Evolutionary conservation across 2,329 filamentous ascomycete species (phyloP).

Genomic region (Pseudogymnoascus sp.): DNA sequence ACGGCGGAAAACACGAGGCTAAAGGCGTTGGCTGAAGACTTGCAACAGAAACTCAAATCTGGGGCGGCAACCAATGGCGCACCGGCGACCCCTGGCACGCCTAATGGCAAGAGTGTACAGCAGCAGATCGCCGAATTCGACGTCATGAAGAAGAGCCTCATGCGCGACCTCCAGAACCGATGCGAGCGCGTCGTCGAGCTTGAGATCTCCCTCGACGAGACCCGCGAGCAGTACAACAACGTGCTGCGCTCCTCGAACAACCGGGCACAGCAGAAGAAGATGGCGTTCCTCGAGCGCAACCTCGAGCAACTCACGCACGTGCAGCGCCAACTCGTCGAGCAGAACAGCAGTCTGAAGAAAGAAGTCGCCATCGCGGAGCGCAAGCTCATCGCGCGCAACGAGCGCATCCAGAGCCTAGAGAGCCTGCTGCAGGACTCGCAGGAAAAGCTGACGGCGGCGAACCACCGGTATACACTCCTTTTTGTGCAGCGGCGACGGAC

Average conservation of each 20-base stretch:
- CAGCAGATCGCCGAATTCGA: constrained; percentile 99
- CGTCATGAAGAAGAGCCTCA: constrained; percentile 98
- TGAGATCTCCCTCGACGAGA: constrained; percentile 95
- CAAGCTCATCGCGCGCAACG: constrained; percentile 92
- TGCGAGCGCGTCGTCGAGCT: constrained; percentile 97
- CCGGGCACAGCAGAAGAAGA: constrained; percentile 99
- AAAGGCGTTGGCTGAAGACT: constrained; percentile 70
- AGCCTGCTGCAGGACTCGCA: constrained; percentile 90
- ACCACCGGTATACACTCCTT: constrained; percentile 70
- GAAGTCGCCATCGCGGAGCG: constrained; percentile 97
- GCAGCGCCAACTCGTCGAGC: constrained; percentile 93
- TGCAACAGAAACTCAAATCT: constrained; percentile 66
- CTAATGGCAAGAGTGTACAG: constrained; percentile 84
- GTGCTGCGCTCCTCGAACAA: constrained; percentile 95
- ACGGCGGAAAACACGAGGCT: constrained; percentile 75
- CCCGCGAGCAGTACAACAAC: constrained; percentile 97
- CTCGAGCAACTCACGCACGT: constrained; percentile 96
- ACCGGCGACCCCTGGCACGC: constrained; percentile 36
- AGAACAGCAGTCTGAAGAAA: constrained; percentile 96
- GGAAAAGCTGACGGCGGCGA: constrained; percentile 94
- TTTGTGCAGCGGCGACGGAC: constrained; percentile 10
- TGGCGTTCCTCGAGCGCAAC: constrained; percentile 97
- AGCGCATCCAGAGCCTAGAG: constrained; percentile 92
- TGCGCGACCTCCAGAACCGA: constrained; percentile 96
- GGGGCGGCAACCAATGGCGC: constrained; percentile 53